Evolutionary conservation across 1,284 basidiomycete genomes (phyloP), one percentile per base, ranked within the genome.

Genomic region (Mycena sp.): DNA sequence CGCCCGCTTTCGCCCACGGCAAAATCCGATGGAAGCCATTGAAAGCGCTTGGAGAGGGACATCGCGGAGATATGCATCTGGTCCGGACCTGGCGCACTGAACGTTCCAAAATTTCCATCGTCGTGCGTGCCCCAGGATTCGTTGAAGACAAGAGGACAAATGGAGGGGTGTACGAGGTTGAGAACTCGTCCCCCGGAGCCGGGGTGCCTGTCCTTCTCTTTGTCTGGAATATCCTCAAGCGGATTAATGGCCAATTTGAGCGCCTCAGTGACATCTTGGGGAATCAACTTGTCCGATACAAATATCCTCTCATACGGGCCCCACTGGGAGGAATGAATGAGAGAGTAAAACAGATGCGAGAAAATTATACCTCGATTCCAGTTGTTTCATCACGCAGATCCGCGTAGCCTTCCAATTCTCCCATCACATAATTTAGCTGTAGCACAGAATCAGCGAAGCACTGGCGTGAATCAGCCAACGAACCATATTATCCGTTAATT

Each of bases 121-220:
- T 57, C 35, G n/a, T 38, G 12, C 14, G 43, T 21, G 30, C 48
- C 52, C 41, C 21, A 59, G 14, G 67, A 46, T 19, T 58, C 19
- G 9, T 73, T 74, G 66, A 80, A 80, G 4, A 78, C 69, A 4
- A 81, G 61, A 2, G 76, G 77, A 58, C 74, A 82, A 7, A 82
- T 70, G 1, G 78, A 80, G 0, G 81, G 81, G 59, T 83, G 79
- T 1, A 83, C 77, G 37, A 83, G 73, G 60, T 82, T 78, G 19
- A 81, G 75, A 2, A 83, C 80, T 35, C 70, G 77, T 1, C 71
- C 68, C 45, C 80, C 69, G 12, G 76, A 78, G 17, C 73, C 70
- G 2, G 80, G 80, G 61, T 81, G 80, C 79, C 79, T 81, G 69
- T 82, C 80, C 52, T 76, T 74, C 55, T 72, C 21, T 0, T 74